Conservation (phyloP, 2,329 filamentous ascomycete genomes). For the Metarhizium humberi region DNA sequence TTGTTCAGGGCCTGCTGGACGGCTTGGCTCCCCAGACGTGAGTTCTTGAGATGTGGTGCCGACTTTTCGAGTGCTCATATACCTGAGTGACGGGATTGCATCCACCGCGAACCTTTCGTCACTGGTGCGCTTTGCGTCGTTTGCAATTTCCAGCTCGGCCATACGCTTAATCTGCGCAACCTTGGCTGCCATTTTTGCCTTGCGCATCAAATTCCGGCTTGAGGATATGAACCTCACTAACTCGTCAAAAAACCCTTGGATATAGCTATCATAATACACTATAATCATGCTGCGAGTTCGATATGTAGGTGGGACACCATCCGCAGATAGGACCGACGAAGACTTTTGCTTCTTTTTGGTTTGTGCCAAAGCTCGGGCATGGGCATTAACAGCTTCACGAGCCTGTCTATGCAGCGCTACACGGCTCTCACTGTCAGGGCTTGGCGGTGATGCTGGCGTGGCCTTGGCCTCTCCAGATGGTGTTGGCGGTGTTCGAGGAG, state of each 20-base stretch:
- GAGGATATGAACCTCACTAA: slow-evolving; percentile 74
- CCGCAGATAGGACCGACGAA: slow-evolving; percentile 41
- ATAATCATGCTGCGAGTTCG: slow-evolving; percentile 68
- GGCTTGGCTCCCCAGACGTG: slow-evolving; percentile 3
- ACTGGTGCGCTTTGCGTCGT: slow-evolving; percentile 32
- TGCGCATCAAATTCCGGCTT: slow-evolving; percentile 75
- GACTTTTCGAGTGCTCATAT: slow-evolving; percentile 28
- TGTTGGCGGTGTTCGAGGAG: slow-evolving; percentile 13
- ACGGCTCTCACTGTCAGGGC: slow-evolving; percentile 8
- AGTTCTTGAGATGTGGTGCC: slow-evolving; percentile 19
- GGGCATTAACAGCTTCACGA: slow-evolving; percentile 35
- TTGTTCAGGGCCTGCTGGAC: neutral
- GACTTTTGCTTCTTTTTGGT: slow-evolving; percentile 41
- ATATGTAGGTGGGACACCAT: slow-evolving; percentile 44
- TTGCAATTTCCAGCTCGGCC: slow-evolving; percentile 49
- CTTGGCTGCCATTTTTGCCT: slow-evolving; percentile 75
- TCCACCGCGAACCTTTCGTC: slow-evolving; percentile 21
- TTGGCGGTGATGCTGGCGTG: slow-evolving; percentile 19
- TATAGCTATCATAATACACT: slow-evolving; percentile 85
- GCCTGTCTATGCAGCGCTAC: slow-evolving; percentile 25
- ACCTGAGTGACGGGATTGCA: slow-evolving; percentile 29
- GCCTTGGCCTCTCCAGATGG: slow-evolving; percentile 7
- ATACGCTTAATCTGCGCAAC: slow-evolving; percentile 56
- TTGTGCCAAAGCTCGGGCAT: slow-evolving; percentile 35
- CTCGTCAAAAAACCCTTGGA: slow-evolving; percentile 74